Evolutionary conservation across 768 basidiomycete species (phyloP).

Genomic region (Mycena chlorophos): DNA sequence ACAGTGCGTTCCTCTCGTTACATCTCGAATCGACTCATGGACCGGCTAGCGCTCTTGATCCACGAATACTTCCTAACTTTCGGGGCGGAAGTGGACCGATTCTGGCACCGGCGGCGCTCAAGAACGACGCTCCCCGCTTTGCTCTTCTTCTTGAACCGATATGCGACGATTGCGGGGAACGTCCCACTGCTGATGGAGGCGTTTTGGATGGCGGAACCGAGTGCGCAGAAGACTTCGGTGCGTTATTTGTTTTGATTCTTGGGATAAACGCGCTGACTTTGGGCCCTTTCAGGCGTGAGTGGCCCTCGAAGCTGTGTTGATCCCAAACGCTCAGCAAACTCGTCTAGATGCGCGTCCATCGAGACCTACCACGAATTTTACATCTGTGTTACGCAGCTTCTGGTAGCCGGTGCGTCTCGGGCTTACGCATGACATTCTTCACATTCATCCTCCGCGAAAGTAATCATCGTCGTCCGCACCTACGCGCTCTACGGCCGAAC

Average conservation of each 20-base stretch:
- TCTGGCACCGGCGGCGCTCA: too few relatives aligned
- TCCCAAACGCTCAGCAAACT: too few relatives aligned
- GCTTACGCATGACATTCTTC: background rate
- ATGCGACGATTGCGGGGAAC: background rate
- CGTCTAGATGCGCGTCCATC: background rate
- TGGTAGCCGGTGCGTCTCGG: background rate
- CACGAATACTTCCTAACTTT: too few relatives aligned
- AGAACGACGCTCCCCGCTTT: background rate
- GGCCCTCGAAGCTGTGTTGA: too few relatives aligned
- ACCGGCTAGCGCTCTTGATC: too few relatives aligned
- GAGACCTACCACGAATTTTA: background rate
- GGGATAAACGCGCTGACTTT: background rate
- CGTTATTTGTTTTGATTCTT: background rate
- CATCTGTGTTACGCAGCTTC: background rate
- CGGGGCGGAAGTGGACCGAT: too few relatives aligned
- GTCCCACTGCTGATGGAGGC: background rate
- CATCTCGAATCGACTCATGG: too few relatives aligned
- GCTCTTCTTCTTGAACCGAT: constrained; percentile 6
- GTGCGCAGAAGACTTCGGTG: background rate
- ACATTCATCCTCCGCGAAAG: background rate
- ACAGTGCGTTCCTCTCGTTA: too few relatives aligned
- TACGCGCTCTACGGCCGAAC: constrained; percentile 9
- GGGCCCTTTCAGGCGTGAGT: too few relatives aligned
- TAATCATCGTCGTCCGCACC: constrained; percentile 6
- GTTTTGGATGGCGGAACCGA: background rate